Base-by-base conservation (phyloP, 2,329 filamentous ascomycete genomes). In the Fusarium chuoi region DNA sequence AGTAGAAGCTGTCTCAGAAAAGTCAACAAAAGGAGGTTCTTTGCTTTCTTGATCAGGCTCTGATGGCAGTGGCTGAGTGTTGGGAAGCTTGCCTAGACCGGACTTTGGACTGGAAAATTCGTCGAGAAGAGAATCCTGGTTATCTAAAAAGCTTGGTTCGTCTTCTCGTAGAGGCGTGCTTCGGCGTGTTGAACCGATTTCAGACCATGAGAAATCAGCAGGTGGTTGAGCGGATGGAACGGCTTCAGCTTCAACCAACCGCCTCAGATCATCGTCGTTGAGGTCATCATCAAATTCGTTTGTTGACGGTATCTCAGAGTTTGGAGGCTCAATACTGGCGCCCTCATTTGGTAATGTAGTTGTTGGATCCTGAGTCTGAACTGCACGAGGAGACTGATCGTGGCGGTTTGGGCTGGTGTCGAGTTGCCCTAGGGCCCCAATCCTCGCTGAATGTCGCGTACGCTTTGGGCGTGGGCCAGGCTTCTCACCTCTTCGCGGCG, bases 1-100 rank as follows among this genome's bases (percentile, higher is more conserved):
- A 5, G 81, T 82, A 6, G 81, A 81, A 17, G 81, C 81, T n/a
- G 81, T 83, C 56, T 83, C 81, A 1, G 81, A 83, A 26, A 82
- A 80, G 42, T 83, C 81, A 10, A 82, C 52, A 26, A 28, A 49
- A 17, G 7, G 17, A 33, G 28, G 62, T 51, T 46, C 51, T 45
- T 38, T 38, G 14, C 30, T 22, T 9, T 22, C 60, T 13, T 39
- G 45, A 17, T 42, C 26, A 10, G 49, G 49, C 13, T 64, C 62
- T 15, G 62, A 55, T 18, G 65, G 69, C 9, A 82, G 69, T n/a
- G 80, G 81, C 20, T 79, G 60, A 1, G 81, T 83, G 42, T 80
- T 80, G 11, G 81, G 81, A 20, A 83, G 78, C 5, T 71, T 69
- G 22, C 70, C 74, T 15, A 56, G 59, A 11, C 69, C 76, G 1